A percentile compares a stretch with the other conserved stretches of the same genome.
Evolutionary conservation across 1,284 basidiomycete species (phyloP).

Genomic region (Dichomitus squalens): DNA sequence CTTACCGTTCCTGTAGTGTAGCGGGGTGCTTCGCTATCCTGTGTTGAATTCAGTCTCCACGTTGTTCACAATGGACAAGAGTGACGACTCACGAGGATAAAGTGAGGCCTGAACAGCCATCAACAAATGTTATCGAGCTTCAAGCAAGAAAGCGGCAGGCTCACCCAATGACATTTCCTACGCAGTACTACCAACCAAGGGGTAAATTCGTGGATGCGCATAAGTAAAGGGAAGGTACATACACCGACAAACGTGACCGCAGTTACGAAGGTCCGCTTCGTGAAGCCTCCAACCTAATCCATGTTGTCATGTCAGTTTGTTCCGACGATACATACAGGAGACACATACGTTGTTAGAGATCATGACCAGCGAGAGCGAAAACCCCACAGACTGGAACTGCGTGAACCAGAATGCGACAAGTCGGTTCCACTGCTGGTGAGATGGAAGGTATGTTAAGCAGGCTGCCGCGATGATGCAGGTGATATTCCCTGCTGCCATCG

Average conservation of each 20-base stretch:
- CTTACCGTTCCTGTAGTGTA: slow-evolving; percentile 15
- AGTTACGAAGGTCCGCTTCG: slow-evolving; percentile 33
- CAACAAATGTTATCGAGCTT: no score
- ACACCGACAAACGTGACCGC: slow-evolving; percentile 29
- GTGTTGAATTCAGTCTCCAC: no score
- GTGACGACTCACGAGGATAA: slow-evolving; percentile 15
- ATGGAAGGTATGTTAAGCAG: slow-evolving; percentile 33
- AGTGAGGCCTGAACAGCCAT: slow-evolving; percentile 19
- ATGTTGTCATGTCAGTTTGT: background rate
- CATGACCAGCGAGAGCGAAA: slow-evolving; percentile 32
- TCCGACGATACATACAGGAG: background rate
- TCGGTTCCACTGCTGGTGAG: slow-evolving; percentile 35
- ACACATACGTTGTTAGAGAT: slow-evolving; percentile 31
- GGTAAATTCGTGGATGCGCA: background rate
- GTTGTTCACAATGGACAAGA: no score
- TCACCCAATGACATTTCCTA: slow-evolving; percentile 23
- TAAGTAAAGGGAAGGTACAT: background rate
- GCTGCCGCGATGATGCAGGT: slow-evolving; percentile 35
- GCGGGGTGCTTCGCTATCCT: slow-evolving; percentile 19
- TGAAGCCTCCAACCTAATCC: slow-evolving; percentile 32
- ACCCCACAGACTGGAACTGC: slow-evolving; percentile 32
- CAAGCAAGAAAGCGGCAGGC: no score
- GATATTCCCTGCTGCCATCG: slow-evolving; percentile 30
- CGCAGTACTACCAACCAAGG: slow-evolving; percentile 14
- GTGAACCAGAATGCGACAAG: slow-evolving; percentile 38